These are phyloP conservation scores for Lichtheimia ornata DNA, from an alignment of 371 early-diverging fungal genomes.

Conservation along the genomic window DNA sequence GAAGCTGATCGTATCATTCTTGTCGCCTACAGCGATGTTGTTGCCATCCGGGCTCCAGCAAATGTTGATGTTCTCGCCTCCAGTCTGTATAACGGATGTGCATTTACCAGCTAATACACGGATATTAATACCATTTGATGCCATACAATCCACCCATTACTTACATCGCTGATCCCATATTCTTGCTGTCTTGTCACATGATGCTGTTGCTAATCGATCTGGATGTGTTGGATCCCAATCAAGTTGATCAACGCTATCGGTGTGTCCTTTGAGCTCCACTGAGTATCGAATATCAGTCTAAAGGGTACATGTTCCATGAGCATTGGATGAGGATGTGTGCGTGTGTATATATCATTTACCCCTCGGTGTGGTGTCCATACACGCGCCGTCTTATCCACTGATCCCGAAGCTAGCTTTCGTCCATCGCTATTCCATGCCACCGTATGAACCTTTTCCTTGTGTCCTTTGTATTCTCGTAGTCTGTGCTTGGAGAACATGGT, in stretches of 20 bases:
- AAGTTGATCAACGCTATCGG: conserved; percentile 83
- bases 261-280: conserved; percentile 78
- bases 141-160: conserved; percentile 2
- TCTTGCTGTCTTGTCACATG: conserved; percentile 82
- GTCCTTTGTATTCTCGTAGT: conserved; percentile 53
- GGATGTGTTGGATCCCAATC: conserved; percentile 82
- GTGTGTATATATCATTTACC: conserved; percentile 26
- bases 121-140: not conserved
- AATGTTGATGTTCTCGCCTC: conserved; percentile 86
- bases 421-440: conserved; percentile 71
- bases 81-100: conserved; percentile 65
- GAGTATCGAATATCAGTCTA: conserved; percentile 66
- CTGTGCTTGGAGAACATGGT: conserved; percentile 38
- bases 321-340: not conserved
- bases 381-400: conserved; percentile 69
- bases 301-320: not conserved
- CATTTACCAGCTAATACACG: conserved; percentile 57
- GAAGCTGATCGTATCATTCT: conserved; percentile 77
- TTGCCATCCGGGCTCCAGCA: conserved; percentile 85
- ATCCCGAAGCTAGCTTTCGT: conserved; percentile 65
- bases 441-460: conserved; percentile 64
- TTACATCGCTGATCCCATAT: conserved; percentile 87
- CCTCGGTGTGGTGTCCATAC: conserved; percentile 69
- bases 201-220: conserved; percentile 80
- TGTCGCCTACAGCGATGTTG: conserved; percentile 82